phyloP scores from a whole-genome alignment of 2,329 filamentous ascomycete genomes.

The Fusarium kyushuense region DNA sequence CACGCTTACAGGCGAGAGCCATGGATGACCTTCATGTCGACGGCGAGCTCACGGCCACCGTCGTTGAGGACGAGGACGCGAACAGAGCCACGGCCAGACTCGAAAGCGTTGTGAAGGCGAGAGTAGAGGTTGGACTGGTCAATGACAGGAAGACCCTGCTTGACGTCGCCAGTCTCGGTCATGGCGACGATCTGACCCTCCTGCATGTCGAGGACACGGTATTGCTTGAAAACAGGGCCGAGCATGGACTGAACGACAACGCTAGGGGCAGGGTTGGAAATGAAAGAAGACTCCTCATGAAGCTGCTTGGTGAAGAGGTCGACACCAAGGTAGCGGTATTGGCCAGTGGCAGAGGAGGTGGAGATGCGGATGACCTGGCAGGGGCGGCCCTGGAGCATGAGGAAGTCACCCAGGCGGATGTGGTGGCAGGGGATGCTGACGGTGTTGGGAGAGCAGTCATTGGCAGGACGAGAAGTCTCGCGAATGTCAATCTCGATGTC shows the following conservation, averaged over 20 bases:
- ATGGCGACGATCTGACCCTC: conserved; percentile 91
- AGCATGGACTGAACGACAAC: conserved; percentile 99
- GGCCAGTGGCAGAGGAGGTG: conserved; percentile 95
- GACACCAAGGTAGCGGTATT: conserved; percentile 99
- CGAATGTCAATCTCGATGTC: conserved; percentile 62
- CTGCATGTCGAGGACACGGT: conserved; percentile 97
- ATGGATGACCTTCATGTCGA: conserved; percentile 99
- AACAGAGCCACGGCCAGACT: conserved; percentile 91
- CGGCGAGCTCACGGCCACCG: conserved; percentile 90
- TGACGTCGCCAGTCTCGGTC: conserved; percentile 99
- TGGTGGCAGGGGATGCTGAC: conserved; percentile 99
- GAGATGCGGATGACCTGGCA: conserved; percentile 99
- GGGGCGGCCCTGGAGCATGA: conserved; percentile 98
- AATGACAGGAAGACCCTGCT: conserved; percentile 92
- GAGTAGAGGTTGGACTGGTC: conserved; percentile 91
- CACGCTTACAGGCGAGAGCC: conserved; percentile 71
- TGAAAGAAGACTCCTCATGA: conserved; percentile 97
- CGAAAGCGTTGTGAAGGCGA: conserved; percentile 85
- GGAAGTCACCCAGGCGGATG: conserved; percentile 97
- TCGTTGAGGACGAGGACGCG: conserved; percentile 97
- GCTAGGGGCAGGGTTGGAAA: conserved; percentile 95
- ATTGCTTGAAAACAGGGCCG: conserved; percentile 99
- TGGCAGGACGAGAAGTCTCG: conserved; percentile 25
- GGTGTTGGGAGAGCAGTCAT: conserved; percentile 73
- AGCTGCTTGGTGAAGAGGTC: conserved; percentile 99